Conservation (phyloP, 305 asterid species). For the Ajuga reptans region DNA sequence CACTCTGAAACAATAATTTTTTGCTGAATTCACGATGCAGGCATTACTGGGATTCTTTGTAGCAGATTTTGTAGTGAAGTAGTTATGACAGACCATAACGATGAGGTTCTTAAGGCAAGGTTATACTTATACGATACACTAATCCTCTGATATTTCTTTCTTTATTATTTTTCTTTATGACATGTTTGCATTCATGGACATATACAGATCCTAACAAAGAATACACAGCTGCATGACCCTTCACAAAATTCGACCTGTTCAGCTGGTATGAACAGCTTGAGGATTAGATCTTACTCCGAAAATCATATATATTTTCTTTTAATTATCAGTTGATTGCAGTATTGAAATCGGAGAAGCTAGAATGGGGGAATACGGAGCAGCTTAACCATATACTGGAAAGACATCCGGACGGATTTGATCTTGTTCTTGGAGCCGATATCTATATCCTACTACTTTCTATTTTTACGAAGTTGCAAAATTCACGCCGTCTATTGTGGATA, state of each 20-base stretch:
- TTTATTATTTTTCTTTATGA: conserved; percentile 10
- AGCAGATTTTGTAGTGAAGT: conserved; percentile 73
- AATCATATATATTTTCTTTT: not conserved
- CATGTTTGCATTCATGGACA: conserved; percentile 6
- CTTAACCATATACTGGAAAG: conserved; percentile 45
- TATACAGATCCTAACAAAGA: conserved; percentile 65
- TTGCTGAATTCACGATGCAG: conserved; percentile 34
- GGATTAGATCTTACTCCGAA: not conserved
- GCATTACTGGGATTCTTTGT: conserved; percentile 83
- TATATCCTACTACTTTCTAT: conserved; percentile 64
- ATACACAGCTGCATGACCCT: conserved; percentile 53
- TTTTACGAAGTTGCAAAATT: not conserved
- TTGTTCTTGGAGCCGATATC: conserved; percentile 93
- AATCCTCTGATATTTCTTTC: conserved; percentile 18
- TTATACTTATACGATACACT: conserved; percentile 27
- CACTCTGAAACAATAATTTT: conserved; percentile 5
- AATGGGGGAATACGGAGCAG: conserved; percentile 86
- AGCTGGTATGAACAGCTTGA: conserved; percentile 39
- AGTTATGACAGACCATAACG: conserved; percentile 83
- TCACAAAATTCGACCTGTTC: conserved; percentile 29
- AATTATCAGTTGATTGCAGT: conserved; percentile 31
- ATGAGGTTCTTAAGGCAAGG: conserved; percentile 93
- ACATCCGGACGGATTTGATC: conserved; percentile 71
- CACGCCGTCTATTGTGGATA: not conserved
- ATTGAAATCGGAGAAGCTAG: conserved; percentile 64